Evolutionary conservation across 192 early-diverging fungal species (phyloP), one percentile per base, ranked within the genome.

Genomic region (Coemansia sp.): DNA sequence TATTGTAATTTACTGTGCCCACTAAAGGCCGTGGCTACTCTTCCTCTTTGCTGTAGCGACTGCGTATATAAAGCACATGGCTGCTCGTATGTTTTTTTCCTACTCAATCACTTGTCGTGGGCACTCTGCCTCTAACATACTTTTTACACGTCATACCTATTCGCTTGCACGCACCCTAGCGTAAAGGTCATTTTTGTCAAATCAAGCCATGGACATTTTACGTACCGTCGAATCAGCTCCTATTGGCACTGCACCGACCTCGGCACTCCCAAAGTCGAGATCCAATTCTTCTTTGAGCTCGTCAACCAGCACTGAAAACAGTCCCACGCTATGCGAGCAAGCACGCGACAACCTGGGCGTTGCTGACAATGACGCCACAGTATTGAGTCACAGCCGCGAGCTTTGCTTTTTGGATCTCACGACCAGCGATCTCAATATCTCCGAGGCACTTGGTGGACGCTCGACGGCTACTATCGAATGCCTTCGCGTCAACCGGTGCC

Each of bases 401-500:
- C 73, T 84, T 16, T 24, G 57, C 6, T 65, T 84, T 33, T 31
- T 75, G 36, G 81, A 84, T 60, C 49, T 84, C 11, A 54, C 73
- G 20, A 76, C 81, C 2, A 34, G 54, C 16, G 81, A 84, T 2
- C 69, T 84, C n/a, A 65, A 67, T 66, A 44, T 78, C 67, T 27
- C 60, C n/a, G 51, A 68, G 63, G 73, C 64, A 3, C 76, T 84
- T 5, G 81, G 81, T 49, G 67, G 44, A 5, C 81, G 81, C 34
- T 52, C 73, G 1, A n/a, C 76, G 0, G 70, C 71, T 24, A 75
- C 76, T 24, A 84, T 84, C 55, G 81, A 84, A 29, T 78, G 81
- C 41, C 63, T 84, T 65, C 81, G 81, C 64, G 73, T 84, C 65
- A 84, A 84, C 46, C 76, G 81, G 34, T 84, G 81, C 60, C 72